These are phyloP conservation scores for Artemisia argyi DNA, from an alignment of 129 eudicot genomes.

Conservation along the genomic window DNA sequence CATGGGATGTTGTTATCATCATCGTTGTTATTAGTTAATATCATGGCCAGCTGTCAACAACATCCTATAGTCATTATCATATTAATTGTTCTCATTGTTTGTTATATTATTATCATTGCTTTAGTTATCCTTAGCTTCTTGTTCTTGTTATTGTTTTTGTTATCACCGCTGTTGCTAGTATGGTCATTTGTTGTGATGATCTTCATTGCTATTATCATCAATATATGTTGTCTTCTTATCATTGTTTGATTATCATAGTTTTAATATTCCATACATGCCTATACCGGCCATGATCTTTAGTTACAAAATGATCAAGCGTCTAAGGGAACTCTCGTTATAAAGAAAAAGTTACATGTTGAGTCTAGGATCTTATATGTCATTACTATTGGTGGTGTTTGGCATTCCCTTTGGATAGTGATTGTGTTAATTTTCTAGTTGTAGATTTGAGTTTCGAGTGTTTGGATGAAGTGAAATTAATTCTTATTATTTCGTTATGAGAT, in stretches of 20 bases:
- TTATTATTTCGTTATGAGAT: no score
- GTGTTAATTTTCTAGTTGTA: no score
- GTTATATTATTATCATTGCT: background rate
- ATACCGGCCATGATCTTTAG: background rate
- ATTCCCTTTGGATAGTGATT: no score
- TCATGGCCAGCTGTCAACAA: no score
- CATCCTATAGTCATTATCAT: no score
- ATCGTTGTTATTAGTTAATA: background rate
- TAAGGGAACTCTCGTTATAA: background rate
- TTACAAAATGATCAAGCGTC: background rate
- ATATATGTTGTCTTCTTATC: background rate
- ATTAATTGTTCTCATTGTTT: background rate
- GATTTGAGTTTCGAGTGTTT: no score
- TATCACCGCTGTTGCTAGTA: background rate
- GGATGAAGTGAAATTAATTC: no score
- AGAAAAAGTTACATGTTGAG: background rate
- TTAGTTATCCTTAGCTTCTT: background rate
- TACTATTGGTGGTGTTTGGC: no score
- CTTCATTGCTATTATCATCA: background rate
- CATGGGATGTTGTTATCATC: background rate
- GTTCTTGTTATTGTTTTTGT: background rate
- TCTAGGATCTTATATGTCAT: background rate
- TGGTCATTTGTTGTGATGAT: background rate
- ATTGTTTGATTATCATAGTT: no score
- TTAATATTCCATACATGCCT: no score